A percentile compares a stretch with the other conserved stretches of the same genome.
phyloP scores from a whole-genome alignment of 345 rosid genomes.

The Mallotus nudiflorus region DNA sequence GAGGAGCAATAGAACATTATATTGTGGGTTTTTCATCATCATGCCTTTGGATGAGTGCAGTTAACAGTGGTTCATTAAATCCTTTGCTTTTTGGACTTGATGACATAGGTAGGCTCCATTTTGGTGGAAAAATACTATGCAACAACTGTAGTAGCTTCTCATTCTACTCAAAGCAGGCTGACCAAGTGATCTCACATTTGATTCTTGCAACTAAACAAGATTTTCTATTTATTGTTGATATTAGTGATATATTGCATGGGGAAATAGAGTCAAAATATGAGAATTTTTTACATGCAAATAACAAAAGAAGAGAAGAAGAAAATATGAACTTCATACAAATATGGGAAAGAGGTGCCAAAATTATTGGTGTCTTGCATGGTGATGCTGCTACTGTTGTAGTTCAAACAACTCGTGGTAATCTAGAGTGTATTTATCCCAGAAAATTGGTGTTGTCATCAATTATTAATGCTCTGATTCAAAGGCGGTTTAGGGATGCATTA shows the following conservation, averaged over 20 bases:
- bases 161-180: conserved; percentile 71
- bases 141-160: conserved; percentile 89
- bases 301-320: conserved; percentile 61
- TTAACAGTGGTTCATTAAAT: conserved; percentile 38
- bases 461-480: conserved; percentile 62
- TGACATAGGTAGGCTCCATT: conserved; percentile 72
- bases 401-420: conserved; percentile 85
- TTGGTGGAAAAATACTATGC: conserved; percentile 62
- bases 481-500: conserved; percentile 75
- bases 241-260: conserved; percentile 58
- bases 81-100: conserved; percentile 83
- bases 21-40: conserved; percentile 50
- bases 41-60: conserved; percentile 76
- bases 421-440: conserved; percentile 90
- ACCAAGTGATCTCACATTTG: conserved; percentile 73
- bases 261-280: conserved; percentile 54
- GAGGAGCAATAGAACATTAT: conserved; percentile 40
- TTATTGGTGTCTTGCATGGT: conserved; percentile 86
- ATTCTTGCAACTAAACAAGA: conserved; percentile 84
- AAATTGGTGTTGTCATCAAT: conserved; percentile 82
- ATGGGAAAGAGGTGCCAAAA: conserved; percentile 94
- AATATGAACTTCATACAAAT: conserved; percentile 56
- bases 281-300: conserved; percentile 46
- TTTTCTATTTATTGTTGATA: conserved; percentile 75
- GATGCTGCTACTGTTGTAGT: conserved; percentile 82